These are phyloP conservation scores for Epichloe sylvatica DNA, from an alignment of 2,329 filamentous ascomycete genomes.

Conservation along the genomic window DNA sequence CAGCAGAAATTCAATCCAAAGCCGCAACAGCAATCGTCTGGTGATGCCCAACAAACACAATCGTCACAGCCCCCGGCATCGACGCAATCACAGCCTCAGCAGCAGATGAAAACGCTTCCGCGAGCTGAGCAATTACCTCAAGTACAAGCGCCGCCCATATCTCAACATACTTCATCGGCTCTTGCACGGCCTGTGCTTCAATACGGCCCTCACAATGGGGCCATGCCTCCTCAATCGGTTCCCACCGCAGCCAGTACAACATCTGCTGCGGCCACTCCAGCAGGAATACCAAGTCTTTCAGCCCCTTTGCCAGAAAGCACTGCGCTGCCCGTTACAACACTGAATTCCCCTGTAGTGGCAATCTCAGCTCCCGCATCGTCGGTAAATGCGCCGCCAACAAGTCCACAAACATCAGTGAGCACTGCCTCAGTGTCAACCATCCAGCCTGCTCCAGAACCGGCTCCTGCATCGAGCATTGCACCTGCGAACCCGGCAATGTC, in stretches of 20 bases:
- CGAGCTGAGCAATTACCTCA: neutral
- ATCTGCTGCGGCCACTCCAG: slow-evolving; percentile 11
- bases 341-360: neutral
- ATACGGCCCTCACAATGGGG: slow-evolving; percentile 50
- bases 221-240: slow-evolving; percentile 40
- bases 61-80: neutral
- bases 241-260: slow-evolving; percentile 13
- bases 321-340: neutral
- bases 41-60: slow-evolving; percentile 10
- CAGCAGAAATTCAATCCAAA: slow-evolving; percentile 8
- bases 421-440: neutral
- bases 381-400: neutral
- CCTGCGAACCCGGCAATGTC: slow-evolving; percentile 8
- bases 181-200: slow-evolving; percentile 43
- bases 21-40: slow-evolving; percentile 4
- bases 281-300: slow-evolving; percentile 9
- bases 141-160: neutral
- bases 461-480: neutral
- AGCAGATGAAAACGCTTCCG: slow-evolving; percentile 7
- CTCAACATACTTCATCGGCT: slow-evolving; percentile 3
- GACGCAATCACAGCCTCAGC: slow-evolving; percentile 9
- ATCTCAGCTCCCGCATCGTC: neutral
- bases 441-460: neutral
- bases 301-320: slow-evolving; percentile 1
- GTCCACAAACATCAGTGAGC: neutral